Evolutionary conservation across 2,329 filamentous ascomycete species (phyloP).

Genomic region (Colletotrichum shisoi): DNA sequence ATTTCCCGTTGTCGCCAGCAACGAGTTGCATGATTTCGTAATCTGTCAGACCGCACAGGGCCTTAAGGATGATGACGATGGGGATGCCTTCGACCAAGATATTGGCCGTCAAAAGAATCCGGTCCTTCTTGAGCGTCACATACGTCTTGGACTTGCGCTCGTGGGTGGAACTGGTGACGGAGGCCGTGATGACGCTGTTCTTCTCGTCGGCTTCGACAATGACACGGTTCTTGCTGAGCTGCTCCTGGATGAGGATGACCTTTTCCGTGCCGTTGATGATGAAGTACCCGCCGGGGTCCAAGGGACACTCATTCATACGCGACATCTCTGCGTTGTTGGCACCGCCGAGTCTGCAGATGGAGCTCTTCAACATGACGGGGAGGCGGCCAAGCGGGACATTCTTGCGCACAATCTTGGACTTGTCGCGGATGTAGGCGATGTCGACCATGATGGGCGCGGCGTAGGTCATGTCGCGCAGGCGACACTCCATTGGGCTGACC

Average conservation of each 20-base stretch:
- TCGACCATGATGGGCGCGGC: conserved; percentile 93
- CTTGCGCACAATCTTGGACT: conserved; percentile 75
- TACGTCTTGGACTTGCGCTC: conserved; percentile 98
- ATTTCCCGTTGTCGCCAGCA: conserved; percentile 83
- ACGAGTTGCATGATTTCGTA: conserved; percentile 94
- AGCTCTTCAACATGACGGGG: conserved; percentile 96
- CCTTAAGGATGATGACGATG: conserved; percentile 90
- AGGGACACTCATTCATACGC: conserved; percentile 89
- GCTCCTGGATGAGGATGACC: conserved; percentile 97
- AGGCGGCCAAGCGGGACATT: conserved; percentile 86
- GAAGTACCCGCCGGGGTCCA: conserved; percentile 97
- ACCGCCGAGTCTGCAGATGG: conserved; percentile 84
- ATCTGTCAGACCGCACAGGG: conserved; percentile 91
- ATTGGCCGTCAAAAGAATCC: conserved; percentile 89
- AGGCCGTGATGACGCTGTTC: conserved; percentile 92
- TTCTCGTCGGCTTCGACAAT: conserved; percentile 94
- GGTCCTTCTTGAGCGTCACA: conserved; percentile 91
- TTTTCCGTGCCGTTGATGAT: conserved; percentile 98
- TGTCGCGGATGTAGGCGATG: conserved; percentile 86
- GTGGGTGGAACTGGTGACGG: conserved; percentile 96
- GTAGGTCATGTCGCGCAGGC: conserved; percentile 97
- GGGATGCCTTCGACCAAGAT: conserved; percentile 93
- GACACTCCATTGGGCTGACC: conserved; percentile 95
- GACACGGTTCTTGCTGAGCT: conserved; percentile 98
- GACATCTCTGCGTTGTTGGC: conserved; percentile 91